phyloP scores from a whole-genome alignment of 2,329 filamentous ascomycete species.

The Diaporthe ampelina region DNA sequence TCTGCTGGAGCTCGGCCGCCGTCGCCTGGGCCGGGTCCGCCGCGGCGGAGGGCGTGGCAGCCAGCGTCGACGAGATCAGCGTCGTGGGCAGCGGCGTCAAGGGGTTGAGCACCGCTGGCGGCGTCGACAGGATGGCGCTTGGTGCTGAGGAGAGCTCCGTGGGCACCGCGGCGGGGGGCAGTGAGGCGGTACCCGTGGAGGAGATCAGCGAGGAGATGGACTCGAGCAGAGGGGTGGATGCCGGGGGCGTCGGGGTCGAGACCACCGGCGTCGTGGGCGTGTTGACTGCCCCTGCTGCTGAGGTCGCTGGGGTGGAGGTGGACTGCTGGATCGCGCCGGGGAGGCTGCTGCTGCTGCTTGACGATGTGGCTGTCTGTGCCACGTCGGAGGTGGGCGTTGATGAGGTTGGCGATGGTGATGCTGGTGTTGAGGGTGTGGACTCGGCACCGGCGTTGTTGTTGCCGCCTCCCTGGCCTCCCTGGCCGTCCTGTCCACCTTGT shows the following conservation, averaged over 20 bases:
- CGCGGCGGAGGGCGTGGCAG: background rate
- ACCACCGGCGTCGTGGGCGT: background rate
- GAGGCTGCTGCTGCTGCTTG: background rate
- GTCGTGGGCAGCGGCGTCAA: constrained; percentile 7
- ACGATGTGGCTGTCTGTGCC: background rate
- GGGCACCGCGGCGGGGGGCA: background rate
- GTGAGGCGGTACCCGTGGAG: constrained; percentile 24
- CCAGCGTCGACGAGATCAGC: constrained; percentile 24
- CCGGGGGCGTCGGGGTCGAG: background rate
- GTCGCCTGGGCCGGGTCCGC: background rate
- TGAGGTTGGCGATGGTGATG: background rate
- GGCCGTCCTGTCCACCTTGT: background rate
- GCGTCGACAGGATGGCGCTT: background rate
- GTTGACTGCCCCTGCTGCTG: background rate
- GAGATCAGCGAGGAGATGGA: constrained; percentile 38
- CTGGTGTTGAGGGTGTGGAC: background rate
- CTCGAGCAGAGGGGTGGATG: constrained; percentile 32
- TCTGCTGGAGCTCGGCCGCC: constrained; percentile 20
- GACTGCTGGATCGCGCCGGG: background rate
- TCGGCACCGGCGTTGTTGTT: background rate
- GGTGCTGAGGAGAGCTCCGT: background rate
- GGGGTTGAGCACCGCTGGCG: background rate
- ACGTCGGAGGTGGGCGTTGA: background rate
- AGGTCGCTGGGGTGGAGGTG: background rate
- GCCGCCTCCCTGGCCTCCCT: background rate